These are phyloP conservation scores for Leccinum variicolor DNA, from an alignment of 768 basidiomycete genomes.

Conservation along the genomic window DNA sequence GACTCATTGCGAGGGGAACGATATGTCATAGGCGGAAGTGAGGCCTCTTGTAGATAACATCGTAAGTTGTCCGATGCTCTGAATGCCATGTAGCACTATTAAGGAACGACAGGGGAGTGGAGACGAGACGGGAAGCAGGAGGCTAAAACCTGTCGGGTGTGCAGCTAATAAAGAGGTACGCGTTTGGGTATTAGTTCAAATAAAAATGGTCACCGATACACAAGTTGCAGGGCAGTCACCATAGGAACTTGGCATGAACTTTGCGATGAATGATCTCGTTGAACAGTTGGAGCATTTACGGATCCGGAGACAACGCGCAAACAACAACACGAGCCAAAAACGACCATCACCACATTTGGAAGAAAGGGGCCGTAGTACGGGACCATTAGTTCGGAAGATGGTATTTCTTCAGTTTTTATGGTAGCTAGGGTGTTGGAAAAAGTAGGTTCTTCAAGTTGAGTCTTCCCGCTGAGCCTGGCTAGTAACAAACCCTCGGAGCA, in stretches of 20 bases:
- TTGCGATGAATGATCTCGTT: neutral
- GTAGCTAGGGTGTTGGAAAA: too few relatives aligned
- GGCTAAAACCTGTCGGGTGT: neutral
- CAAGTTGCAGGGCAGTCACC: slow-evolving; percentile 6
- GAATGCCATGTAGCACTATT: slow-evolving; percentile 21
- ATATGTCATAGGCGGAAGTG: slow-evolving; percentile 41
- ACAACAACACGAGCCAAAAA: neutral
- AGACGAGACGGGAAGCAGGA: neutral
- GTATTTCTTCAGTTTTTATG: neutral
- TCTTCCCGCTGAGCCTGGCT: neutral
- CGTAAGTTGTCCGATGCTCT: slow-evolving; percentile 43
- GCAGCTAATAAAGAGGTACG: neutral
- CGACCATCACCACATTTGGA: slow-evolving; percentile 1
- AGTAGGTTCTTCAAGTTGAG: too few relatives aligned
- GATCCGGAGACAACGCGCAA: neutral
- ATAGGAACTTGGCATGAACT: slow-evolving; percentile 14
- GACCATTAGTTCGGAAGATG: too few relatives aligned
- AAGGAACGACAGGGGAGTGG: neutral
- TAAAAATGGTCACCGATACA: neutral
- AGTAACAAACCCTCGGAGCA: neutral
- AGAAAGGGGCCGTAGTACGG: neutral
- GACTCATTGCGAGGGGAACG: slow-evolving; percentile 35
- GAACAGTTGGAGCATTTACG: slow-evolving; percentile 4
- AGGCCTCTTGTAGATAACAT: slow-evolving; percentile 44
- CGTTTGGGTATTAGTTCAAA: neutral